A percentile compares a stretch with the other conserved stretches of the same genome.
These are phyloP conservation scores for Conticribra guillardii DNA, from an alignment of 108 stramenopile genomes.

Conservation along the genomic window DNA sequence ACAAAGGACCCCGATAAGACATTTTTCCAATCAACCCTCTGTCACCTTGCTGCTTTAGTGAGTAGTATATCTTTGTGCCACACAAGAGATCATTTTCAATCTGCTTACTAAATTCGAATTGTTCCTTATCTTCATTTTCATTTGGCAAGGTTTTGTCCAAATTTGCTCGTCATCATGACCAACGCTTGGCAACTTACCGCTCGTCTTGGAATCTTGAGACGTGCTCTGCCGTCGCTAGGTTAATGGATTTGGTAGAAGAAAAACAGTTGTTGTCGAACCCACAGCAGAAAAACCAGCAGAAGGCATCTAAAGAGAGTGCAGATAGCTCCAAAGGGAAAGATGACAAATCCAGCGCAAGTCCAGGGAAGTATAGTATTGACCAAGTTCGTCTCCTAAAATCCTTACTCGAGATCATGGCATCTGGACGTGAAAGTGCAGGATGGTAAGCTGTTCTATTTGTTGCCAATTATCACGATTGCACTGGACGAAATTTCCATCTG, in stretches of 20 bases:
- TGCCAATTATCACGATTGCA: no score
- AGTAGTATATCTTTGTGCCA: background rate
- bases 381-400: conserved; percentile 73
- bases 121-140: background rate
- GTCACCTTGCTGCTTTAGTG: conserved; percentile 69
- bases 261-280: conserved; percentile 61
- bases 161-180: conserved; percentile 60
- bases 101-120: background rate
- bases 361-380: conserved; percentile 58
- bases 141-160: conserved; percentile 54
- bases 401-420: conserved; percentile 64
- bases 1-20: background rate
- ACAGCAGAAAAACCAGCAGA: conserved; percentile 6
- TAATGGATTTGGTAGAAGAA: conserved; percentile 82
- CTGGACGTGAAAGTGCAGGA: conserved; percentile 82
- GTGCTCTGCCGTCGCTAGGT: conserved; percentile 69
- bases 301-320: conserved; percentile 1
- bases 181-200: conserved; percentile 54
- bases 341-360: background rate
- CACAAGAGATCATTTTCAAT: background rate
- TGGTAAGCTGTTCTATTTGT: conserved; percentile 61
- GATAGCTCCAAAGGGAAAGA: conserved; percentile 13
- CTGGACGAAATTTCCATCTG: no score
- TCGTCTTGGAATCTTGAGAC: conserved; percentile 67
- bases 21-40: conserved; percentile 52